Evolutionary conservation across 129 eudicot species (phyloP).

Genomic region (Ambrosia artemisiifolia): DNA sequence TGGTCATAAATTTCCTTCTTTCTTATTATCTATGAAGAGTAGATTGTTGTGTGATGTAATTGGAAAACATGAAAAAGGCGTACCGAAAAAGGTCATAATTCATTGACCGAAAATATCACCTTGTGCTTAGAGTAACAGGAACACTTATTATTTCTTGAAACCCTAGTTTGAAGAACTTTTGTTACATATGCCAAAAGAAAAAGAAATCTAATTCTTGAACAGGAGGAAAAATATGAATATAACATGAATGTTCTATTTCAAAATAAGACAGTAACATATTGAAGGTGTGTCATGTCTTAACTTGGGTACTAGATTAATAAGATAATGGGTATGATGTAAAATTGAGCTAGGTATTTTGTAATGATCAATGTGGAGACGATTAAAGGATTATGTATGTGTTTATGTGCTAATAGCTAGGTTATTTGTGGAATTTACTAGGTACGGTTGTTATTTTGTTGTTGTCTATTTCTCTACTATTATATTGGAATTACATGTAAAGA

Average conservation of each 20-base stretch:
- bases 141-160: neutral
- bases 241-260: neutral
- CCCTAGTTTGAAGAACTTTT: neutral
- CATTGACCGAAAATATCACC: neutral
- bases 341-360: neutral
- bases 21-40: neutral
- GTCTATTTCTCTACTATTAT: neutral
- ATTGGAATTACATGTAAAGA: neutral
- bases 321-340: neutral
- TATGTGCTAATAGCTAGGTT: neutral
- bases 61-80: neutral
- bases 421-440: too few relatives aligned
- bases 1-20: constrained; percentile 2
- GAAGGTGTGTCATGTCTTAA: neutral
- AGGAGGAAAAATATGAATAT: neutral
- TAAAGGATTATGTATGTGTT: neutral
- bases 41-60: neutral
- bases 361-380: neutral
- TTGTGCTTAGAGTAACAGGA: neutral
- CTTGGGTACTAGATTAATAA: neutral
- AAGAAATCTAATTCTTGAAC: neutral
- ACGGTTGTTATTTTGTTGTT: too few relatives aligned
- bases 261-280: neutral
- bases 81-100: neutral
- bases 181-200: neutral